Base-by-base conservation (phyloP, 148 eudicot species). In the Diospyros kaki region DNA sequence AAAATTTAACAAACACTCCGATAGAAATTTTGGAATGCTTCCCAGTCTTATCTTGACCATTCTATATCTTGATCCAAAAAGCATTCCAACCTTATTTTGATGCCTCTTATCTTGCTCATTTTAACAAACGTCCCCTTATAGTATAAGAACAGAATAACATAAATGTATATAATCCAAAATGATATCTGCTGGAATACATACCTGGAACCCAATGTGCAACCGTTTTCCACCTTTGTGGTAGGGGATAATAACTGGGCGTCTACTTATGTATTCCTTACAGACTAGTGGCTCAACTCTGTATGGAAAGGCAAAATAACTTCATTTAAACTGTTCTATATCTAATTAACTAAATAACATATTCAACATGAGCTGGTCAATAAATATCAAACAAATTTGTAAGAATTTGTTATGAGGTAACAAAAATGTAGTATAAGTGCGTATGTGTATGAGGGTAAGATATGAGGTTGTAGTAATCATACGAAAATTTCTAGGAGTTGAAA, bases 171-270 rank as follows among this genome's bases (percentile, higher is more conserved):
- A 28, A 55, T 15, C 45, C 56, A 14, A 59, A 44, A 8, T 40
- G 44, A 50, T 38, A 43, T 28, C 13, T 3, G 9, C 40, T 72
- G 44, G 51, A n/a, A 54, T 9, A 54, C 42, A 80, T 68, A 94
- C 98, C 93, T 90, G 96, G 72, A 90, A 69, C 69, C 91, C 98
- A 66, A 95, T 87, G 79, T 95, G 93, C 82, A 95, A 76, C 79
- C 97, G 87, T 75, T 92, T 95, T 74, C 98, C 98, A 64, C 98
- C 98, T 86, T 73, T 92, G 80, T 95, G 98, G 75, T 95, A 95
- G 39, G 98, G 98, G 80, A 92, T 76, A 69, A 90, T 92, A 46
- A 95, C 96, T 53, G 98, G 98, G 73, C 92, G 92, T 83, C 80
- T 86, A 74, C 77, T 69, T 43, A 84, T 70, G 80, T 84, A 87